Evolutionary conservation across 2,329 filamentous ascomycete genomes (phyloP).

Genomic region (Emmonsiellopsis sp.): DNA sequence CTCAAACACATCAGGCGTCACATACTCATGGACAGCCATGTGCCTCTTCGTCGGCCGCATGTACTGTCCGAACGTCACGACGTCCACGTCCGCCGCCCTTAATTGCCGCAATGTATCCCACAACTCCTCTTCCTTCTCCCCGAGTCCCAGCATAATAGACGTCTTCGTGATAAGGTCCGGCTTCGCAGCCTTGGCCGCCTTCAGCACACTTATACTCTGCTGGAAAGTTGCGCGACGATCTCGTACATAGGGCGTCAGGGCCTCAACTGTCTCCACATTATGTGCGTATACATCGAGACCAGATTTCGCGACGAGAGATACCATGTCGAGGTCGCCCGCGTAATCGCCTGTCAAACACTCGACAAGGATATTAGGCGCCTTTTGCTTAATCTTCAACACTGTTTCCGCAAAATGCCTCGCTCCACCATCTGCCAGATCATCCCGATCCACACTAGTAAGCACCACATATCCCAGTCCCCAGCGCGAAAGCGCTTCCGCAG

Average conservation of each 20-base stretch:
- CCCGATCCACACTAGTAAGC: constrained; percentile 84
- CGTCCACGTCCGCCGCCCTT: constrained; percentile 71
- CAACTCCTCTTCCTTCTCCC: constrained; percentile 82
- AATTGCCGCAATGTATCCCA: constrained; percentile 72
- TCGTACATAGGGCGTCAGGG: constrained; percentile 76
- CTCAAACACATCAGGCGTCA: constrained; percentile 86
- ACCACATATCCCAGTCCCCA: constrained; percentile 98
- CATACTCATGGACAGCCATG: constrained; percentile 92
- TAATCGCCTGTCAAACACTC: constrained; percentile 66
- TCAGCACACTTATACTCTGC: constrained; percentile 71
- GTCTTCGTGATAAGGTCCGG: constrained; percentile 92
- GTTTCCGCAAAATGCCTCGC: constrained; percentile 88
- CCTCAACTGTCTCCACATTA: constrained; percentile 93
- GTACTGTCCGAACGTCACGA: constrained; percentile 99
- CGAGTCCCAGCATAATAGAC: constrained; percentile 90
- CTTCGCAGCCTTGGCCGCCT: constrained; percentile 68
- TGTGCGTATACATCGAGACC: constrained; percentile 95
- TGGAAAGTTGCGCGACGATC: constrained; percentile 84
- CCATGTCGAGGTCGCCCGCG: constrained; percentile 76
- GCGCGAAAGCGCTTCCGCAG: constrained; percentile 79
- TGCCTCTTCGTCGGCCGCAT: constrained; percentile 98
- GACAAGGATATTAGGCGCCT: constrained; percentile 42
- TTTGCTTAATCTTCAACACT: constrained; percentile 84
- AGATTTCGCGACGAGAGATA: constrained; percentile 70
- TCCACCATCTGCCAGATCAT: constrained; percentile 83